These are phyloP conservation scores for Penium margaritaceum DNA, from an alignment of 139 green algal genomes.

Conservation along the genomic window DNA sequence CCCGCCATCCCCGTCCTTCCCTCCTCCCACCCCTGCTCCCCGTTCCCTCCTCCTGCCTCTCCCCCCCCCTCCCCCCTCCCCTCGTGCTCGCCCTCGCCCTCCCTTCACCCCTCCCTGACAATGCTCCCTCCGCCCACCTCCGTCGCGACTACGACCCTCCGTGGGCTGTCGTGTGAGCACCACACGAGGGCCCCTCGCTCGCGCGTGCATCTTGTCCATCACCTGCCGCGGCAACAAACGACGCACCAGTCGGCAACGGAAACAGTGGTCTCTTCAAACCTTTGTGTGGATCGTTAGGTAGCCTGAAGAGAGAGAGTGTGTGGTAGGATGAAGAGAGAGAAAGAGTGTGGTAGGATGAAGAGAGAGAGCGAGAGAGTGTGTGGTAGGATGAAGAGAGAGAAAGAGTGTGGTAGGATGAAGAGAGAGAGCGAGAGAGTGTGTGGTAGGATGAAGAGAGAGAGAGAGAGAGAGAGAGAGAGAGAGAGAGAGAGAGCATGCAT, in stretches of 20 bases:
- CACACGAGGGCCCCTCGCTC: slow-evolving; percentile 59
- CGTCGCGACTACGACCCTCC: slow-evolving; percentile 84
- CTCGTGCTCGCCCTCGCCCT: too few relatives aligned
- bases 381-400: background rate
- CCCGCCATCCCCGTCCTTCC: too few relatives aligned
- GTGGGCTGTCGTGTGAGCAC: slow-evolving; percentile 95
- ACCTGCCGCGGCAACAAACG: slow-evolving; percentile 46
- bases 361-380: background rate
- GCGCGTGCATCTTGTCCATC: slow-evolving; percentile 97
- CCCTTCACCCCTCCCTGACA: too few relatives aligned
- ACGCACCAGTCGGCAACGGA: background rate
- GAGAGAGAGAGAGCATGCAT: background rate
- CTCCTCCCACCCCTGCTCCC: too few relatives aligned
- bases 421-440: background rate
- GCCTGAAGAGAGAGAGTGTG: background rate
- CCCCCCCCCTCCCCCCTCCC: too few relatives aligned
- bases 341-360: background rate
- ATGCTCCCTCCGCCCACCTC: too few relatives aligned
- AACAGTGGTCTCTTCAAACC: too few relatives aligned
- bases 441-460: background rate
- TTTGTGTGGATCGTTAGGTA: too few relatives aligned
- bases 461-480: background rate
- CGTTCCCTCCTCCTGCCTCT: too few relatives aligned
- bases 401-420: background rate
- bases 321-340: background rate